Conservation (phyloP, 371 early-diverging fungal species). For the Sporodiniella umbellata region DNA sequence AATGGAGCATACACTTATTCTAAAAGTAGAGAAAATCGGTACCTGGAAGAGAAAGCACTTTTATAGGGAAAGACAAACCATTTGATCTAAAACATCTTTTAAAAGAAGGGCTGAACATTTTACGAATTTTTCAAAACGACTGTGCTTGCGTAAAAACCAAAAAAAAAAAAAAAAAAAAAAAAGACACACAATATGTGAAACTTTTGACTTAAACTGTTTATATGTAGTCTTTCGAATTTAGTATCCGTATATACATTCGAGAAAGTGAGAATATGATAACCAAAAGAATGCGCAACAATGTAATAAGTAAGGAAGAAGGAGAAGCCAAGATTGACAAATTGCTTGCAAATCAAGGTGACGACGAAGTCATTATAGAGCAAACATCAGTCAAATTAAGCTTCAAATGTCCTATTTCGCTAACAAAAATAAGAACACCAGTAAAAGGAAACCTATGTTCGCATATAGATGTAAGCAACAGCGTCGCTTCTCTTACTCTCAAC, state of each 20-base stretch:
- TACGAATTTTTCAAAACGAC: conserved; percentile 21
- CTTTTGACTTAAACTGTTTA: neutral
- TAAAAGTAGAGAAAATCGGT: conserved; percentile 6
- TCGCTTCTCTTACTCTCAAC: neutral
- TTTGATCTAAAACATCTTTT: conserved; percentile 21
- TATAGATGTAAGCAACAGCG: conserved; percentile 22
- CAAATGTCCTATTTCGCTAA: conserved; percentile 34
- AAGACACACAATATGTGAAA: neutral
- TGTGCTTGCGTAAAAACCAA: conserved; percentile 31
- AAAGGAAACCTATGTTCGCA: conserved; percentile 33
- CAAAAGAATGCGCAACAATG: neutral
- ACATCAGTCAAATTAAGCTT: conserved; percentile 21
- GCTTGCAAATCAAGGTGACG: conserved; percentile 23
- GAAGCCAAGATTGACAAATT: conserved; percentile 16
- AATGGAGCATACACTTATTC: neutral
- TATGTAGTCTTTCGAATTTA: conserved; percentile 24
- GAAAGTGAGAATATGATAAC: conserved; percentile 23
- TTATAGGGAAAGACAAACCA: conserved; percentile 35
- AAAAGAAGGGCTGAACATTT: conserved; percentile 15
- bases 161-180: conserved; percentile 1
- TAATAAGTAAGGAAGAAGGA: conserved; percentile 6
- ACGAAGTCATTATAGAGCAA: conserved; percentile 34
- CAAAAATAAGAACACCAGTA: conserved; percentile 28
- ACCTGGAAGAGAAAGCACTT: conserved; percentile 7
- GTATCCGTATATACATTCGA: conserved; percentile 15